Percentiles rank a stretch among this genome's conserved stretches.
Conservation (phyloP, 192 early-diverging fungal genomes). For the Pilaira anomala region DNA sequence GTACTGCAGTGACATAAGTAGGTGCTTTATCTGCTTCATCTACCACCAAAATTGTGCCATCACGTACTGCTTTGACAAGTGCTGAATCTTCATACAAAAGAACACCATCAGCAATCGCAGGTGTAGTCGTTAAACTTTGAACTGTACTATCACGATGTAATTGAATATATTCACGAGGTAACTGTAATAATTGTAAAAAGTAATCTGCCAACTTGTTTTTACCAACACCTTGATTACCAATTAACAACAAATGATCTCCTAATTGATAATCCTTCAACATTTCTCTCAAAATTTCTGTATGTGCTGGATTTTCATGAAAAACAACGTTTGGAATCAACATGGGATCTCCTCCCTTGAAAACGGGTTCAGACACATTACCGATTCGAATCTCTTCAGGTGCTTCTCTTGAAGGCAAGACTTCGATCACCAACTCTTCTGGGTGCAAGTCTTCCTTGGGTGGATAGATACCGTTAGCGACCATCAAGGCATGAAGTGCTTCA, state of each 20-base stretch:
- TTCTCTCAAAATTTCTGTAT: conserved; percentile 67
- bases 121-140: conserved; percentile 70
- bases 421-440: conserved; percentile 43
- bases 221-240: conserved; percentile 79
- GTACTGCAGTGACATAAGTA: conserved; percentile 70
- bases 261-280: conserved; percentile 77
- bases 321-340: conserved; percentile 63
- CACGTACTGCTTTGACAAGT: conserved; percentile 45
- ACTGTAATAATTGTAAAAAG: conserved; percentile 65
- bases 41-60: conserved; percentile 64
- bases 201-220: conserved; percentile 66
- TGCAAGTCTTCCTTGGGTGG: conserved; percentile 31
- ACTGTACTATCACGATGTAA: conserved; percentile 79
- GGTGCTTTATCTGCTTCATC: conserved; percentile 86
- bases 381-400: conserved; percentile 51
- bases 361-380: conserved; percentile 46
- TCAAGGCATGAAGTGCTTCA: conserved; percentile 60
- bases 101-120: conserved; percentile 66
- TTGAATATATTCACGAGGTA: conserved; percentile 78
- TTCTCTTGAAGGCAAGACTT: conserved; percentile 48
- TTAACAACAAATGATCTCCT: conserved; percentile 77
- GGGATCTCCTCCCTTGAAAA: conserved; percentile 53
- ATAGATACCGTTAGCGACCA: conserved; percentile 53
- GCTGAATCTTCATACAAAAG: conserved; percentile 72
- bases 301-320: conserved; percentile 75